These are phyloP conservation scores for Cytospora chrysosperma DNA, from an alignment of 2,329 filamentous ascomycete genomes.

Conservation along the genomic window DNA sequence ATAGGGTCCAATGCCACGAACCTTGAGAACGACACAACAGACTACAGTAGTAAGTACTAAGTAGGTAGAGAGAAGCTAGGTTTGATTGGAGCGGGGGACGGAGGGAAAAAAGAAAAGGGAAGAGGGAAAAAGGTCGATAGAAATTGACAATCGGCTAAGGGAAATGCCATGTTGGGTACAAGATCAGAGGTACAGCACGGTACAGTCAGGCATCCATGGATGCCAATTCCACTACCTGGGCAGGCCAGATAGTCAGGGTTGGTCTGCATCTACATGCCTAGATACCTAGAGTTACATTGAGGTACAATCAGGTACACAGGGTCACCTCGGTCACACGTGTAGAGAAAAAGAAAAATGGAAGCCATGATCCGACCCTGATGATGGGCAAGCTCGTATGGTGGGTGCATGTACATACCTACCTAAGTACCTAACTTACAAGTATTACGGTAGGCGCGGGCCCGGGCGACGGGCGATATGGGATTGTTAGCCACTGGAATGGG, in stretches of 20 bases:
- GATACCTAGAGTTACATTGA: background rate
- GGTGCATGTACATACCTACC: no score
- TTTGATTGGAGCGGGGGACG: background rate
- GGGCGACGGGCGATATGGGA: slow-evolving; percentile 18
- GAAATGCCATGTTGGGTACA: background rate
- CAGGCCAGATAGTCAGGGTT: no score
- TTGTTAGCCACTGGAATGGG: slow-evolving; percentile 20
- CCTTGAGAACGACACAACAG: background rate
- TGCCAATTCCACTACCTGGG: no score
- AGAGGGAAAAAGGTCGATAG: background rate
- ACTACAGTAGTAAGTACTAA: background rate
- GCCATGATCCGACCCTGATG: background rate
- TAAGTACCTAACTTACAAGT: no score
- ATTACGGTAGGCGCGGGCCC: slow-evolving; percentile 3
- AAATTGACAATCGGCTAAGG: background rate
- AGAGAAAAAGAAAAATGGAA: background rate
- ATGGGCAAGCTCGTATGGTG: background rate
- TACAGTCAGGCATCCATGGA: background rate
- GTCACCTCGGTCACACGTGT: background rate
- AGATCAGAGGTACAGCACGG: background rate
- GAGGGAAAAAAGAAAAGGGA: background rate
- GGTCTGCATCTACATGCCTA: no score
- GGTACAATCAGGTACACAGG: background rate
- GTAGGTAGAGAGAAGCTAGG: background rate
- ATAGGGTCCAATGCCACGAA: background rate